Base-by-base conservation (phyloP, 768 basidiomycete species). In the Tricholoma bakamatsutake region DNA sequence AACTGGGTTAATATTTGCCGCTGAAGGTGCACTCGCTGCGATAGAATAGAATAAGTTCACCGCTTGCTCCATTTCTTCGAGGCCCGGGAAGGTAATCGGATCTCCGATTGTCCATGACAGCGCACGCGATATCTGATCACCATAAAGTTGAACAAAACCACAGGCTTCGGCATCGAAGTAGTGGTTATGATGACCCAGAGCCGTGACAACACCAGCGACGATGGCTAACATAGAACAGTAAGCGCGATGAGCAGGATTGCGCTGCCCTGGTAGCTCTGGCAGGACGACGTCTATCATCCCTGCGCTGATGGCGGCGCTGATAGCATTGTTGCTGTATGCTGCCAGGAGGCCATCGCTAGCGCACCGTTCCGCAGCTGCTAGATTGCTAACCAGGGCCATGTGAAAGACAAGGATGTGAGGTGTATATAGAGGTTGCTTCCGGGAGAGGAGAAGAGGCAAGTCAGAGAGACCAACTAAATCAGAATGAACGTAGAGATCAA, bases 181-280 rank as follows among this genome's bases (percentile, higher is more conserved):
- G 62, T 84, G 88, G 57, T 81, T 86, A 55, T 81, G 84, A 40
- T 79, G 74, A 50, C 85, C 81, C 13, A 88, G 67, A 5, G 85
- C 74, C 2, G 74, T 74, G 21, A 90, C 76, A 40, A 94, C 83
- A 8, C 83, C 83, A 3, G 93, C 80, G 30, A 93, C 78, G 48
- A 94, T 82, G 3, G 86, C 77, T 15, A 96, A 73, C 87, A 96
- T 93, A 3, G 82, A 77, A 63, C 91, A 94, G 72, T 94, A 97
- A 2, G 84, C 80, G 18, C 76, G 71, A 66, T 97, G 95, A 0
- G 85, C 85, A 7, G 90, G 87, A 69, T 85, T 90, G 13, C 87
- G 82, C 51, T 90, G 85, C 10, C 81, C 82, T 2, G 89, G 87
- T 5, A 89, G 70, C 63, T 90, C 88, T 1, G 87, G 79, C 10